Base-by-base conservation (phyloP, 1,284 basidiomycete genomes). In the Phaffia rhodozyma region DNA sequence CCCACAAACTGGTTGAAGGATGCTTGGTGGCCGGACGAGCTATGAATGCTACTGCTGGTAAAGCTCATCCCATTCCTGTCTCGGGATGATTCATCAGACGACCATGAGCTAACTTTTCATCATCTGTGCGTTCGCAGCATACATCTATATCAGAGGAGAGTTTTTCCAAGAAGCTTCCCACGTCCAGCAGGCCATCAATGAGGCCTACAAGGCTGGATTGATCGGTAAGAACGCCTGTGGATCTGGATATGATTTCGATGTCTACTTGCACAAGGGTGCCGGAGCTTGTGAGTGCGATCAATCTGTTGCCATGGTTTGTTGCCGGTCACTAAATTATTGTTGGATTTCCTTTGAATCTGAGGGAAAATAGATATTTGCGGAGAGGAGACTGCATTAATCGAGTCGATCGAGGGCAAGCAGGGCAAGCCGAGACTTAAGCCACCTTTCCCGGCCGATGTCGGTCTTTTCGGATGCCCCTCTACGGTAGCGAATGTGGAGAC, bases 401-500 rank as follows among this genome's bases (percentile, higher is more conserved):
- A 98, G 80, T 90, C 86, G 68, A 77, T 98, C 66, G 96, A 98
- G 78, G 81, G 94, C 51, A 98, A 97, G 78, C 94, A 97, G 78
- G 94, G 94, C 54, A 97, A 97, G 77, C 94, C 94, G 3, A 83
- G 94, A 69, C 81, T 98, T 71, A 98, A 98, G 81, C 94, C 94
- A n/a, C 96, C 94, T 54, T 98, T 97, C 85, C 94, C 94, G 20
- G 94, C 94, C 67, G 93, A 97, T 70, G 93, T 97, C 58, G 93
- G 93, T 66, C 80, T 97, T 53, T 98, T 97, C 72, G 93, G 93
- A 11, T 97, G 91, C 77, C 93, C 93, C 0, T 89, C 91, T 1
- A 97, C 96, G 11, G 94, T 98, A 56, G 93, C 94, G 62, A 97
- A 98, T 73, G 93, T 98, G 66, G 96, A 97, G 80, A 98, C 94